These are phyloP conservation scores for Saccharomycopsis crataegensis DNA, from an alignment of 1,139 yeast species.

Conservation along the genomic window DNA sequence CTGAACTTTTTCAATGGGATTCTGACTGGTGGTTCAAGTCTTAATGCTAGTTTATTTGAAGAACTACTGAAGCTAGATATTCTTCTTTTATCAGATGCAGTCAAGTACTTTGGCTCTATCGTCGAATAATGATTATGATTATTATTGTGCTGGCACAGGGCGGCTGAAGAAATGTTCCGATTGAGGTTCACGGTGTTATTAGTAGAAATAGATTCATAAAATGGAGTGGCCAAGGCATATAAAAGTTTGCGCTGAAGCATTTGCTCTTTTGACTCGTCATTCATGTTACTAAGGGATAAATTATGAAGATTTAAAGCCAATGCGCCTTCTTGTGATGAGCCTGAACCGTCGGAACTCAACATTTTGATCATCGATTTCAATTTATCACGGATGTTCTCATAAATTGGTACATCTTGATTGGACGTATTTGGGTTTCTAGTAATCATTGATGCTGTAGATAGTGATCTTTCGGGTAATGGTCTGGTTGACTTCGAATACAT, in stretches of 20 bases:
- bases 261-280: conserved; percentile 30
- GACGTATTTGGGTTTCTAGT: neutral
- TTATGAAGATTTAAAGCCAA: conserved; percentile 51
- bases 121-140: conserved; percentile 21
- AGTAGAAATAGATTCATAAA: conserved; percentile 42
- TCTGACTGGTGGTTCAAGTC: conserved; percentile 7
- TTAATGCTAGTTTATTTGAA: neutral
- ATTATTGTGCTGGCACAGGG: conserved; percentile 18
- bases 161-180: conserved; percentile 14
- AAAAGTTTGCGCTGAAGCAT: conserved; percentile 45
- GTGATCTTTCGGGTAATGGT: neutral
- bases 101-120: neutral
- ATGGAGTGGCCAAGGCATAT: conserved; percentile 70
- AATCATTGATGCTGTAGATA: neutral
- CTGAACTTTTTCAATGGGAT: conserved; percentile 12
- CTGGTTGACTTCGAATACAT: neutral
- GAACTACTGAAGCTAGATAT: neutral
- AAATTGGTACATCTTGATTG: conserved; percentile 2
- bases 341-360: conserved; percentile 1
- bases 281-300: conserved; percentile 40
- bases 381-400: conserved; percentile 11
- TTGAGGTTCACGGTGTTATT: conserved; percentile 13
- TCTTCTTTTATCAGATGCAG: conserved; percentile 3
- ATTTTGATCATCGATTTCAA: conserved; percentile 14
- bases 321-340: conserved; percentile 18